Base-by-base conservation (phyloP, 257 asterid species). In the Solanum medicagineum region DNA sequence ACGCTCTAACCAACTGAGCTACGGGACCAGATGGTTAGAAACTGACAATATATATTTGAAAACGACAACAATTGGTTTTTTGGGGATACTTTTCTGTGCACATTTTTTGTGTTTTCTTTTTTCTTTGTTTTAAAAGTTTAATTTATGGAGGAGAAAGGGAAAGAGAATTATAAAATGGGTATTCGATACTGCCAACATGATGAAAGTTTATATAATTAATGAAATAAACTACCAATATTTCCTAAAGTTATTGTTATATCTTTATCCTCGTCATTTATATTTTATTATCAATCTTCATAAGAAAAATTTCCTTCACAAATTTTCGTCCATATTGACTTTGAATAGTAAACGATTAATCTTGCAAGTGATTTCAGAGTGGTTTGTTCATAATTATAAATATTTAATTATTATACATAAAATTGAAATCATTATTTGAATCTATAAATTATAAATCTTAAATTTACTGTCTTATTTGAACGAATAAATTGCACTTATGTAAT, bases 1-100 rank as follows among this genome's bases (percentile, higher is more conserved):
- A 96, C 94, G 98, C 98, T 96, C 99, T 93, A 94, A 96, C 98
- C 98, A 96, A 94, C 99, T 95, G 97, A 95, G 98, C 97, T 93
- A 95, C 98, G 96, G 96, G 96, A 94, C 97, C 93, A 20, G 0
- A 0, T 2, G 0, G 0, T 7, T 0, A 7, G 0, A 0, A 0
- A 0, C 0, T 5, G 8, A 62, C 12, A 6, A 3, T 5, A 0
- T 7, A 1, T 0, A 20, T 19, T 29, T 8, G 9, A 9, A 9
- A 8, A 59, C 1, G n/a, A n/a, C n/a, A n/a, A n/a, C n/a, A n/a
- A n/a, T n/a, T n/a, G n/a, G n/a, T n/a, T n/a, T n/a, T n/a, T n/a
- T n/a, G n/a, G n/a, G n/a, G n/a, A n/a, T n/a, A n/a, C n/a, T n/a
- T 10, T 68, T 0, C 49, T 29, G 1, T 10, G 11, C 4, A 0